Evolutionary conservation across 192 early-diverging fungal species (phyloP).

Genomic region (Podila clonocystis): DNA sequence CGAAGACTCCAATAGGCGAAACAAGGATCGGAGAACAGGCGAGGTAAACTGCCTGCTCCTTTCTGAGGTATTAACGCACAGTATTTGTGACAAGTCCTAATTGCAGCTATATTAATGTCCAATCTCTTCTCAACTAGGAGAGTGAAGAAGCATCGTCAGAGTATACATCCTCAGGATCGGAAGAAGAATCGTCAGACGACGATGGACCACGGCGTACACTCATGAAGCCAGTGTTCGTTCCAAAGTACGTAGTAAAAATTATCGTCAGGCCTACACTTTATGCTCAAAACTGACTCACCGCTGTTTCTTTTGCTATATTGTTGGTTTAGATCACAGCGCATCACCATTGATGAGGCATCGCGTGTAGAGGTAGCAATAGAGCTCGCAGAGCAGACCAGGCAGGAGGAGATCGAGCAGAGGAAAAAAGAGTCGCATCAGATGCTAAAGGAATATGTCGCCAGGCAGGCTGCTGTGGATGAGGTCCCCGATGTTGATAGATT

Average conservation of each 20-base stretch:
- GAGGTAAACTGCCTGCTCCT: conserved; percentile 15
- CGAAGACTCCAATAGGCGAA: conserved; percentile 33
- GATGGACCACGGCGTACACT: conserved; percentile 55
- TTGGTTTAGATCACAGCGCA: conserved; percentile 62
- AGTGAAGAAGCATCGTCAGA: conserved; percentile 56
- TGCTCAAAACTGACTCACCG: not conserved
- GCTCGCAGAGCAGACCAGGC: conserved; percentile 64
- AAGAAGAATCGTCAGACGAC: conserved; percentile 69
- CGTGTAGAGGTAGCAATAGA: conserved; percentile 63
- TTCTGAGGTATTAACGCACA: too few relatives aligned
- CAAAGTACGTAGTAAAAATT: conserved; percentile 70
- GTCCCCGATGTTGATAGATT: conserved; percentile 37
- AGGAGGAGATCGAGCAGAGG: conserved; percentile 64
- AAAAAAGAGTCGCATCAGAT: conserved; percentile 82
- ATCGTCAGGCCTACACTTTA: not conserved
- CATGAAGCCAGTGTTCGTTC: conserved; percentile 93
- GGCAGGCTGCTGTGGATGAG: conserved; percentile 67
- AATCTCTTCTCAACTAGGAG: conserved; percentile 46
- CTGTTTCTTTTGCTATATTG: not conserved
- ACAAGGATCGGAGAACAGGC: conserved; percentile 39
- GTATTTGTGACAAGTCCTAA: too few relatives aligned
- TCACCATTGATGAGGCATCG: conserved; percentile 68
- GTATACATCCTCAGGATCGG: conserved; percentile 77
- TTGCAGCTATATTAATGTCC: not conserved
- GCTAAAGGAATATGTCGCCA: conserved; percentile 74